Conservation (phyloP, 805 yeast genomes). For the Barnettozyma sucrosica region DNA sequence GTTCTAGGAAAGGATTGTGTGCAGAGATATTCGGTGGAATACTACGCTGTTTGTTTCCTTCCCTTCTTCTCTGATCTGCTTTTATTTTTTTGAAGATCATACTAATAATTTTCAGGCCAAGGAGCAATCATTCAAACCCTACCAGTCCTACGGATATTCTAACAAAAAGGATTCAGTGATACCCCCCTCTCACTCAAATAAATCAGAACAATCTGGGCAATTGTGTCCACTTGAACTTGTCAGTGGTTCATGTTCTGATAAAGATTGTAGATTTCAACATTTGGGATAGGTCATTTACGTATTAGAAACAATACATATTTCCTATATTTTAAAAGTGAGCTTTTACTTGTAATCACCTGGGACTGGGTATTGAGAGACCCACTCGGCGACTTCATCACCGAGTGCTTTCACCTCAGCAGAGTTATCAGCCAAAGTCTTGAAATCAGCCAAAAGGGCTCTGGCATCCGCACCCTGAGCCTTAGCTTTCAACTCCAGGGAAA, state of each 20-base stretch:
- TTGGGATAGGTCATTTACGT: conserved; percentile 2
- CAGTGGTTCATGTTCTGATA: conserved; percentile 19
- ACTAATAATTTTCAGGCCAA: conserved; percentile 22
- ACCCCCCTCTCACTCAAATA: neutral
- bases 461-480: conserved; percentile 51
- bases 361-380: conserved; percentile 77
- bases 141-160: conserved; percentile 17
- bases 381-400: conserved; percentile 58
- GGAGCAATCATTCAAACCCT: conserved; percentile 19
- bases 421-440: conserved; percentile 64
- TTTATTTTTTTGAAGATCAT: conserved; percentile 2
- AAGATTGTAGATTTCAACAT: conserved; percentile 21
- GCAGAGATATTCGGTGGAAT: neutral
- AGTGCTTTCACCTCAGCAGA: conserved; percentile 52
- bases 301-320: neutral
- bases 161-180: neutral
- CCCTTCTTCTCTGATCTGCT: neutral
- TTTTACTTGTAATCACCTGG: conserved; percentile 57
- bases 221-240: conserved; percentile 23
- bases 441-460: conserved; percentile 55
- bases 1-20: neutral
- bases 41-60: neutral
- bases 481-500: conserved; percentile 58
- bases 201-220: conserved; percentile 5
- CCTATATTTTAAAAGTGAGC: neutral